These are phyloP conservation scores for Trametes coccinea DNA, from an alignment of 768 basidiomycete genomes.

Conservation along the genomic window DNA sequence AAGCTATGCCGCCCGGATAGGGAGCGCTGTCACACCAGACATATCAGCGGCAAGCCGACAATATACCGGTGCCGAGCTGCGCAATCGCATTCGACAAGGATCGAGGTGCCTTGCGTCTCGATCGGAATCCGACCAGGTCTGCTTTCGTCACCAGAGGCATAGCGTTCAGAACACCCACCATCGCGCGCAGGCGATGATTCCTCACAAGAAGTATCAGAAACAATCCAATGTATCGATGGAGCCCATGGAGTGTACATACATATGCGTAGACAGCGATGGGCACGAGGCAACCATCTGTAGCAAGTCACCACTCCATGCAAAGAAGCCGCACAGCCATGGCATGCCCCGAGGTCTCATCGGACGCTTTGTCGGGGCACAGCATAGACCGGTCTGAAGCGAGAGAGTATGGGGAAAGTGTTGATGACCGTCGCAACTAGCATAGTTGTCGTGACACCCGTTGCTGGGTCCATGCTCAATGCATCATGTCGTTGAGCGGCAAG, in stretches of 20 bases:
- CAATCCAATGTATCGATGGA: background rate
- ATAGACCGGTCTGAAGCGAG: background rate
- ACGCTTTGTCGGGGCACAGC: background rate
- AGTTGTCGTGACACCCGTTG: constrained; percentile 19
- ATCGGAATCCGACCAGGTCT: background rate
- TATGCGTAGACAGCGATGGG: background rate
- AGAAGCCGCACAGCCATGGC: background rate
- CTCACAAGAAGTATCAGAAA: background rate
- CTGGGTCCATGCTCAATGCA: constrained; percentile 4
- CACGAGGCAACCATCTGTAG: background rate
- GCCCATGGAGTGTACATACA: background rate
- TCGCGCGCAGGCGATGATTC: background rate
- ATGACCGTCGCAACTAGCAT: constrained; percentile 8
- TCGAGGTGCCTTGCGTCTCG: no score
- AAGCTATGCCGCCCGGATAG: background rate
- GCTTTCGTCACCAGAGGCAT: no score
- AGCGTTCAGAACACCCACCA: no score
- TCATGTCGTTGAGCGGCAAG: constrained; percentile 8
- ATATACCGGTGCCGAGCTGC: background rate
- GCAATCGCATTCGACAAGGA: background rate
- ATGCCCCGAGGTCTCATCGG: background rate
- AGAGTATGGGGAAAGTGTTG: constrained; percentile 4
- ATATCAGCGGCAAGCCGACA: constrained; percentile 4
- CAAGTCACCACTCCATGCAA: background rate
- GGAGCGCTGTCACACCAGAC: background rate